Evolutionary conservation across 1,139 yeast genomes (phyloP).

Genomic region (Pneumocystis carinii): DNA sequence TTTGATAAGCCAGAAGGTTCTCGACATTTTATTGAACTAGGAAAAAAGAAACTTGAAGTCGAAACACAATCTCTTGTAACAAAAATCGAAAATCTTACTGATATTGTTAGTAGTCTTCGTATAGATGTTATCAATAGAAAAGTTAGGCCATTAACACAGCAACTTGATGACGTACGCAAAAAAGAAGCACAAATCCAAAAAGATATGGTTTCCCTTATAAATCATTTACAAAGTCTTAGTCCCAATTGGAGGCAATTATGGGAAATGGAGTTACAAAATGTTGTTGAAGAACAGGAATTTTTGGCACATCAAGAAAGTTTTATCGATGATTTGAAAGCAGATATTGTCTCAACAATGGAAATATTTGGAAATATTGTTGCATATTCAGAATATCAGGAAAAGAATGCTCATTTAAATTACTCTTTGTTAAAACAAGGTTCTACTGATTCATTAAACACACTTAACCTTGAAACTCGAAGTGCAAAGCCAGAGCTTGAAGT

Average conservation of each 20-base stretch:
- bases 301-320: conserved; percentile 80
- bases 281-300: conserved; percentile 87
- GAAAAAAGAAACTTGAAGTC: neutral
- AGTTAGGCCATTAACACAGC: conserved; percentile 64
- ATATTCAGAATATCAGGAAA: conserved; percentile 14
- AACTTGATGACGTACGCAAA: conserved; percentile 47
- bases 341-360: conserved; percentile 31
- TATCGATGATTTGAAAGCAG: conserved; percentile 64
- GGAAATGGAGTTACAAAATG: conserved; percentile 81
- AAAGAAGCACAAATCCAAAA: conserved; percentile 48
- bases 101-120: conserved; percentile 73
- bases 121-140: conserved; percentile 90
- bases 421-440: conserved; percentile 16
- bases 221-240: conserved; percentile 53
- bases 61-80: conserved; percentile 34
- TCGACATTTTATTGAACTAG: neutral
- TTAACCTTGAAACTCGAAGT: conserved; percentile 63
- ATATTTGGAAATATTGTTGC: conserved; percentile 9
- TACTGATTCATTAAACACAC: conserved; percentile 54
- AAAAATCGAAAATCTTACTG: conserved; percentile 81
- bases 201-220: conserved; percentile 40
- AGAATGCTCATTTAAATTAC: conserved; percentile 20
- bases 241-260: conserved; percentile 82
- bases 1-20: neutral
- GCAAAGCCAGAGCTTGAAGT: conserved; percentile 71